Base-by-base conservation (phyloP, 225 moss, liverwort and hornwort genomes). In the Asterella californica region DNA sequence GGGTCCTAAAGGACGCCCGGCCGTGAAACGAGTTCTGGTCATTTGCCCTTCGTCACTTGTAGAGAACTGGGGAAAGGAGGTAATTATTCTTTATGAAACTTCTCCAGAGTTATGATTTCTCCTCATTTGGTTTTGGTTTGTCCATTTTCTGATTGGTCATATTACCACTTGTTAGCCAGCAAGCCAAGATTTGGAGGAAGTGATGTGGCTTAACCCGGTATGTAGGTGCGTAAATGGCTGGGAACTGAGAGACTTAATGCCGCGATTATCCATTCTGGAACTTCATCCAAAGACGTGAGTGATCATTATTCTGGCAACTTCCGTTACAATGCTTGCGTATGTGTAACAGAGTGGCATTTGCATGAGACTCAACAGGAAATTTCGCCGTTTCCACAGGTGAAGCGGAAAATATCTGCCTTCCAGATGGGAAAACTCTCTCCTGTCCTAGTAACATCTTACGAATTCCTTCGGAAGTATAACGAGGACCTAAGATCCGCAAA, bases 1-100 rank as follows among this genome's bases (percentile, higher is more conserved):
- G 94, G 91, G 91, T 77, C 88, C 93, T 74, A 61, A 74, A 79
- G 86, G 86, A 50, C 80, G 76, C 81, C 88, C 93, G 76, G 84
- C 84, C 76, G 72, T 89, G 70, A 89, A 85, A 79, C 90, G 91
- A 45, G 90, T 86, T 64, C 83, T 91, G 81, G 94, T 95, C 63
- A 84, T 95, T 79, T 95, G 94, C 77, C 94, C 94, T n/a, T 93
- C 94, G 79, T 95, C 94, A 45, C 93, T 95, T 42, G 94, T 95
- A 61, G 90, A 93, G 75, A 95, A 95, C 69, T 95, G 94, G 94
- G 90, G 87, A 81, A 93, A 90, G 22, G 94, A 95, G 90, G 94
- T 95, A 66, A 12, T 75, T 36, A 14, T 77, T 75, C 27, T 24
- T 65, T 48, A 25, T 15, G 22, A 12, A 11, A 32, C 5, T 29